These are phyloP conservation scores for Boeremia lycopersici DNA, from an alignment of 2,329 filamentous ascomycete genomes.

Conservation along the genomic window DNA sequence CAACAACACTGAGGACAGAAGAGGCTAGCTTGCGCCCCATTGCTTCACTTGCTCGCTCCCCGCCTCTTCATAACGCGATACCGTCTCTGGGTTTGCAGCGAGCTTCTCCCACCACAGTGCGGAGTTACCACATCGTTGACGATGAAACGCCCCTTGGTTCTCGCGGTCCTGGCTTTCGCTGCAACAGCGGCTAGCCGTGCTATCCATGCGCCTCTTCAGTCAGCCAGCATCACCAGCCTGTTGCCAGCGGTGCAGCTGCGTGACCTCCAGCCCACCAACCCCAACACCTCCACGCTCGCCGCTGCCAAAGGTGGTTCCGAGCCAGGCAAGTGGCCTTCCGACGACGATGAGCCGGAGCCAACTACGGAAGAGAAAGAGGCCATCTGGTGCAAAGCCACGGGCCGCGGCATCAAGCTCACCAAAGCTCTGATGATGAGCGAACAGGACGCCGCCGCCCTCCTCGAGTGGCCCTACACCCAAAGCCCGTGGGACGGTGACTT, in stretches of 20 bases:
- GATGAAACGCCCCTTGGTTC: neutral
- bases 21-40: no score
- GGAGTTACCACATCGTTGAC: neutral
- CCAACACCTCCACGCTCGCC: neutral
- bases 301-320: neutral
- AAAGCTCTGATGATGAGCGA: conserved; percentile 19
- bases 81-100: no score
- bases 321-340: neutral
- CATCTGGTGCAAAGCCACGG: conserved; percentile 43
- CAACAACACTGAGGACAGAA: no score
- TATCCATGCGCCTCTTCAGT: neutral
- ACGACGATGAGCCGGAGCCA: neutral
- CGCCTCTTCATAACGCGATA: no score
- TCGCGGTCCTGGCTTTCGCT: neutral
- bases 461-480: conserved; percentile 6
- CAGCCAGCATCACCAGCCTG: neutral
- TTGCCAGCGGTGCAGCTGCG: neutral
- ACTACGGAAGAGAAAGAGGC: neutral
- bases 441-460: conserved; percentile 8
- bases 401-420: conserved; percentile 14
- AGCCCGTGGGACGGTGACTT: conserved; percentile 19
- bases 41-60: no score
- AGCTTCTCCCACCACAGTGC: no score
- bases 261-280: neutral
- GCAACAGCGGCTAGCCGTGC: neutral